Evolutionary conservation across 2,329 filamentous ascomycete species (phyloP).

Genomic region (Gyromitra esculenta): DNA sequence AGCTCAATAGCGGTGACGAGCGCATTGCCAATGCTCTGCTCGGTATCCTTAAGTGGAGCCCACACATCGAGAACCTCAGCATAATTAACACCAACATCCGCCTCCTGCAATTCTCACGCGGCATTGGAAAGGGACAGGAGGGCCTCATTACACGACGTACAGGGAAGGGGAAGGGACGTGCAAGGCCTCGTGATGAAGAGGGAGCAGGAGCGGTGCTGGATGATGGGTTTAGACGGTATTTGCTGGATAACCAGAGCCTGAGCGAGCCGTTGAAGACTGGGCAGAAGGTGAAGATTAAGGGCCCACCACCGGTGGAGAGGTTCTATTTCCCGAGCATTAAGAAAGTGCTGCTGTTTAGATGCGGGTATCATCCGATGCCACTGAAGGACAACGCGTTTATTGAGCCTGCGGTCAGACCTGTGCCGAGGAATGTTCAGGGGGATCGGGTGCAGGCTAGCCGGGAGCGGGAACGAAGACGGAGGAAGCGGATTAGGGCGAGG

Average conservation of each 20-base stretch:
- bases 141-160: slow-evolving; percentile 30
- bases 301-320: background rate
- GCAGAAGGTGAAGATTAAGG: slow-evolving; percentile 37
- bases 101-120: slow-evolving; percentile 45
- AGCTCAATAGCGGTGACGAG: slow-evolving; percentile 44
- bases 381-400: slow-evolving; percentile 41
- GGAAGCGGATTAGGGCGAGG: slow-evolving; percentile 37
- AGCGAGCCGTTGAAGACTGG: slow-evolving; percentile 28
- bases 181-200: slow-evolving; percentile 24
- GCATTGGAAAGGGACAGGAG: slow-evolving; percentile 36
- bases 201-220: background rate
- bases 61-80: slow-evolving; percentile 34
- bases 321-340: slow-evolving; percentile 40
- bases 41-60: slow-evolving; percentile 46
- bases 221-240: slow-evolving; percentile 19
- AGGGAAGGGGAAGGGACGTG: slow-evolving; percentile 38
- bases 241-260: slow-evolving; percentile 33
- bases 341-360: slow-evolving; percentile 33
- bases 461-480: slow-evolving; percentile 39
- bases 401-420: slow-evolving; percentile 37
- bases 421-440: slow-evolving; percentile 16
- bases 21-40: slow-evolving; percentile 48
- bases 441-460: slow-evolving; percentile 42
- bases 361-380: slow-evolving; percentile 47
- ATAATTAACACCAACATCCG: slow-evolving; percentile 47